Evolutionary conservation across 2,329 filamentous ascomycete species (phyloP).

Genomic region (Botrytis aclada): DNA sequence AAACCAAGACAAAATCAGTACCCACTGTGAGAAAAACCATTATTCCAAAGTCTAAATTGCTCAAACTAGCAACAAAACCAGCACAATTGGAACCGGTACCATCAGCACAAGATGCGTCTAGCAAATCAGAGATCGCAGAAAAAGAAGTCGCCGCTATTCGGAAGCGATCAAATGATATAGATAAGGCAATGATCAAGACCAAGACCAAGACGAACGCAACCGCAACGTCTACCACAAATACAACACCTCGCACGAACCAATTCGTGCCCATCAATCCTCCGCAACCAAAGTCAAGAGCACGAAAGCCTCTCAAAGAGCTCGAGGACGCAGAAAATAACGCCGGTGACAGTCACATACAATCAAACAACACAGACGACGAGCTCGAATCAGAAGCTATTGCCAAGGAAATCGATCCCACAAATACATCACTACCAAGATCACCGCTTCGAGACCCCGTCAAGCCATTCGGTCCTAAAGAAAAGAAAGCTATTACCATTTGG

Average conservation of each 20-base stretch:
- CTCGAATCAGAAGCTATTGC: background rate
- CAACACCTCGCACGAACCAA: background rate
- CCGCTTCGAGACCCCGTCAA: background rate
- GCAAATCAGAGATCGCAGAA: background rate
- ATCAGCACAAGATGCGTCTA: background rate
- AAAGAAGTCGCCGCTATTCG: background rate
- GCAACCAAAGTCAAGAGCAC: background rate
- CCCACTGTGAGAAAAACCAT: background rate
- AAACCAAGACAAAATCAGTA: background rate
- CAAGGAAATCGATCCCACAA: background rate
- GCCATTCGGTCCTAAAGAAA: background rate
- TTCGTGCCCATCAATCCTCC: background rate
- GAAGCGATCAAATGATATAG: background rate
- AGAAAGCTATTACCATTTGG: background rate
- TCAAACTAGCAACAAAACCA: background rate
- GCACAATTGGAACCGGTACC: background rate
- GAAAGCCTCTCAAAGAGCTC: background rate
- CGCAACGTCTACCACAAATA: background rate
- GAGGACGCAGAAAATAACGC: too few relatives aligned
- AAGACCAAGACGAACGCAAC: background rate
- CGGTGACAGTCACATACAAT: background rate
- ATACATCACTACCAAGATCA: background rate
- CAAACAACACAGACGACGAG: background rate
- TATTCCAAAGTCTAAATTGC: background rate
- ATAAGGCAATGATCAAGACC: background rate